phyloP scores from a whole-genome alignment of 177 flowering plant species.

The Vitis hybrid region DNA sequence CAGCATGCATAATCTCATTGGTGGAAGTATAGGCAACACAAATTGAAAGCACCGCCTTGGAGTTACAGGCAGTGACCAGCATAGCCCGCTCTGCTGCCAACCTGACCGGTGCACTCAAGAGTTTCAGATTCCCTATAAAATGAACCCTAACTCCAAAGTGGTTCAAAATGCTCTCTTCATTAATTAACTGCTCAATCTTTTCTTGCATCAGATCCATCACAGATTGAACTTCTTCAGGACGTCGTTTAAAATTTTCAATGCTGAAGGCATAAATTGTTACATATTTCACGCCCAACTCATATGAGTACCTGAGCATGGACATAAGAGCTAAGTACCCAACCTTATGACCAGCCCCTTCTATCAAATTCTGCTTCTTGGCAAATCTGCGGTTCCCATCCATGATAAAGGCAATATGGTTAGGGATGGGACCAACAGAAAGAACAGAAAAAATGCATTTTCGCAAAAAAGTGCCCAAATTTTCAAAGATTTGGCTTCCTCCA shows the following conservation, averaged over 20 bases:
- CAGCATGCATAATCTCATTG: slow-evolving; percentile 31
- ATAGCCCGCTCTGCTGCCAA: slow-evolving; percentile 26
- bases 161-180: slow-evolving; percentile 20
- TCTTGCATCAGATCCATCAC: slow-evolving; percentile 33
- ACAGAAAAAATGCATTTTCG: slow-evolving; percentile 2
- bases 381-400: slow-evolving; percentile 20
- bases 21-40: slow-evolving; percentile 34
- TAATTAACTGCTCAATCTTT: slow-evolving; percentile 23
- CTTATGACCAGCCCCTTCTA: slow-evolving; percentile 18
- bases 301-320: slow-evolving; percentile 23
- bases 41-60: slow-evolving; percentile 16
- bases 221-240: slow-evolving; percentile 21
- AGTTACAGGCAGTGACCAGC: slow-evolving; percentile 21
- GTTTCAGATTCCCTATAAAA: slow-evolving; percentile 28
- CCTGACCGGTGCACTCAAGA: slow-evolving; percentile 8
- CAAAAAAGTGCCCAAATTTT: neutral
- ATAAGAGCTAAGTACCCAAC: slow-evolving; percentile 24
- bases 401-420: slow-evolving; percentile 17
- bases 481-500: neutral
- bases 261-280: slow-evolving; percentile 38
- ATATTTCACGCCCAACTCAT: slow-evolving; percentile 29
- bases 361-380: slow-evolving; percentile 12
- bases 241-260: slow-evolving; percentile 33
- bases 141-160: slow-evolving; percentile 16
- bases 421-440: slow-evolving; percentile 16